Evolutionary conservation across 352 stramenopile species (phyloP), one percentile per base, ranked within the genome.

Genomic region (Globisporangium radiosum): DNA sequence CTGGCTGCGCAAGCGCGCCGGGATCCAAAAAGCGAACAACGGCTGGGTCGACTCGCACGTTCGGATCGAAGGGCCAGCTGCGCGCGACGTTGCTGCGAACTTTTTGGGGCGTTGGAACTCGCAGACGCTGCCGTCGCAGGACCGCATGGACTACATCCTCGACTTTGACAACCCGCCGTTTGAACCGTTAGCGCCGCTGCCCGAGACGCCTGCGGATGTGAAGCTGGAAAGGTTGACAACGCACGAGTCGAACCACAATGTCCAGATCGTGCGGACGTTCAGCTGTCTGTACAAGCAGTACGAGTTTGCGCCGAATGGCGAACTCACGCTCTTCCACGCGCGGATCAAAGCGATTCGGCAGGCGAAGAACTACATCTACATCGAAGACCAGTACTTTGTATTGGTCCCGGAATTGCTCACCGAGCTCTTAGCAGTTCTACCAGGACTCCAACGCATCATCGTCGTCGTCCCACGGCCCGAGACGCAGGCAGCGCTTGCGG

Each of bases 311-410:
- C 80, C 80, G 0, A 52, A 57, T 2, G 72, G 80, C n/a, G 80
- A 87, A 40, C 50, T 62, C 6, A 83, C 80, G 40, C 57, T 85
- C 15, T 72, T 84, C 52, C 56, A 73, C 4, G 61, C 73, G 8
- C 73, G 73, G 11, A 59, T 87, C 57, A 84, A 87, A 57, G 77
- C 71, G 11, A 76, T 85, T 42, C 60, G 62, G 25, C 76, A 71
- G 47, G 77, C 77, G 3, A 76, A 76, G 57, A 87, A 85, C 62
- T 87, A 71, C 50, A 77, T 87, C 40, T 87, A 84, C 67, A 78
- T 87, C 25, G 75, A 87, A 47, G 77, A 87, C 57, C 77, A 87
- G 65, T 87, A 87, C 65, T 85, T 87, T 45, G 62, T 83, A 0
- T 54, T 71, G 33, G 73, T 88, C 4, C 75, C 73, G 0, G 58